Evolutionary conservation across 352 stramenopile species (phyloP).

Genomic region (Phytophthora kernoviae): DNA sequence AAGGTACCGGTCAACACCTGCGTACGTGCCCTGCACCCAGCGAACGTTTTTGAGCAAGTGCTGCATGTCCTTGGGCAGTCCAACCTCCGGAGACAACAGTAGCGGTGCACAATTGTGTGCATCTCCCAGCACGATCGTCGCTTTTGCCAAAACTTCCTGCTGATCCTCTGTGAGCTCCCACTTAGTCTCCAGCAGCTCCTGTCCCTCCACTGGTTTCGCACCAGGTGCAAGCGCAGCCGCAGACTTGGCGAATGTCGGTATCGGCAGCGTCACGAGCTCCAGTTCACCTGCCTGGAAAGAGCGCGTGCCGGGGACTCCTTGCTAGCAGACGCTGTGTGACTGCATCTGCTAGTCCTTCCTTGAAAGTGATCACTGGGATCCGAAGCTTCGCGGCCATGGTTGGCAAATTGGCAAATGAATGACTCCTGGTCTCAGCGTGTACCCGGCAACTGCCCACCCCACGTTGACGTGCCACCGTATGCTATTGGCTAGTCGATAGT

Average conservation of each 20-base stretch:
- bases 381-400: slow-evolving; percentile 32
- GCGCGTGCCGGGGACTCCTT: slow-evolving; percentile 33
- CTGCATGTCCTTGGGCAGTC: slow-evolving; percentile 28
- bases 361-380: slow-evolving; percentile 62
- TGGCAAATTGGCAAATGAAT: slow-evolving; percentile 18
- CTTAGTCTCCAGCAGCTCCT: slow-evolving; percentile 8
- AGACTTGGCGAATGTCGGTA: slow-evolving; percentile 28
- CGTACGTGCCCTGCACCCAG: slow-evolving; percentile 73
- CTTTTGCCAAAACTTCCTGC: slow-evolving; percentile 40
- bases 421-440: slow-evolving; percentile 32
- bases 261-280: slow-evolving; percentile 44
- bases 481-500: slow-evolving; percentile 8
- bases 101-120: slow-evolving; percentile 48
- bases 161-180: slow-evolving; percentile 47
- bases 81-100: slow-evolving; percentile 32
- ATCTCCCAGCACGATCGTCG: slow-evolving; percentile 55
- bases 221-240: slow-evolving; percentile 23
- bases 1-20: slow-evolving; percentile 60
- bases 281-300: slow-evolving; percentile 43
- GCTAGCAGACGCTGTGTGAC: slow-evolving; percentile 40
- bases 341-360: slow-evolving; percentile 44
- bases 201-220: slow-evolving; percentile 4
- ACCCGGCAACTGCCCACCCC: slow-evolving; percentile 18
- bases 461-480: slow-evolving; percentile 41
- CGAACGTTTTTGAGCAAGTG: slow-evolving; percentile 44